Percentiles rank a stretch among this genome's conserved stretches.
These are phyloP conservation scores for Scedosporium dehoogii DNA, from an alignment of 2,329 filamentous ascomycete genomes.

Conservation along the genomic window DNA sequence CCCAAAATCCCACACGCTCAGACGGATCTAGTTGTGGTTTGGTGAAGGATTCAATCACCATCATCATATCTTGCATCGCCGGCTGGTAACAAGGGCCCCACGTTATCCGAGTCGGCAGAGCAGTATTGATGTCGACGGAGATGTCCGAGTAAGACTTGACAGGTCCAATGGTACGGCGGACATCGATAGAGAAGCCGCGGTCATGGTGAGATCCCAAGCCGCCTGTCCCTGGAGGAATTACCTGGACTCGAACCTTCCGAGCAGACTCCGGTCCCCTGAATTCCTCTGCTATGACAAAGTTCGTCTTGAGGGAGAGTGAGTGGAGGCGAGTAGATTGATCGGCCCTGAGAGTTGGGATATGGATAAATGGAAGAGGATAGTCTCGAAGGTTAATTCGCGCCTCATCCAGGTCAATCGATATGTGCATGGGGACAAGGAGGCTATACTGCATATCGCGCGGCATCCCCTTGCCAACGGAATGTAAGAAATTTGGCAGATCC, in stretches of 20 bases:
- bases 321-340: conserved; percentile 71
- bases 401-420: conserved; percentile 85
- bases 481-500: conserved; percentile 73
- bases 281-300: conserved; percentile 95
- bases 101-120: conserved; percentile 81
- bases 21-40: conserved; percentile 92
- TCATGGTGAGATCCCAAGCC: conserved; percentile 44
- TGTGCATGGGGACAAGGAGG: conserved; percentile 78
- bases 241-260: conserved; percentile 69
- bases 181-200: conserved; percentile 71
- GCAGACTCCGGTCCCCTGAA: conserved; percentile 73
- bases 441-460: conserved; percentile 85
- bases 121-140: conserved; percentile 84
- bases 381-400: conserved; percentile 78
- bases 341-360: conserved; percentile 73
- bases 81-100: conserved; percentile 98
- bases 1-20: conserved; percentile 94
- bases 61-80: conserved; percentile 99
- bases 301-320: conserved; percentile 74
- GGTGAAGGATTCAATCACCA: conserved; percentile 94
- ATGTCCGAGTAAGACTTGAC: conserved; percentile 97
- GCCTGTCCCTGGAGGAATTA: conserved; percentile 62
- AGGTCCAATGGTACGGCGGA: conserved; percentile 82
- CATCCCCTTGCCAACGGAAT: conserved; percentile 93
- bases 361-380: conserved; percentile 84